These are phyloP conservation scores for Graphilbum ipis-grandicollis DNA, from an alignment of 2,329 filamentous ascomycete genomes.

Conservation along the genomic window DNA sequence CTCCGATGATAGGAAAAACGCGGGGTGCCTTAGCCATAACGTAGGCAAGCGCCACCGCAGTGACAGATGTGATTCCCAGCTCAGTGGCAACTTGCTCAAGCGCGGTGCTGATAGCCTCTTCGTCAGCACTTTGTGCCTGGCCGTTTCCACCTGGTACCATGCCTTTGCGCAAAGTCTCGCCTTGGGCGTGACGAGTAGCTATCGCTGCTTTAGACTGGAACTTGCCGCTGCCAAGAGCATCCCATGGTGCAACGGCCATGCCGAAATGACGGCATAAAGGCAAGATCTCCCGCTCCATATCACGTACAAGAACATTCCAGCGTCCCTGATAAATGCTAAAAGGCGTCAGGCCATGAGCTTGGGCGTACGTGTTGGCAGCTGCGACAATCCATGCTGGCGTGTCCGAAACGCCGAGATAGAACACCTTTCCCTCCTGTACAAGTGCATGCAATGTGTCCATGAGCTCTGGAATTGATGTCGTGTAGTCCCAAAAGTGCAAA, in stretches of 20 bases:
- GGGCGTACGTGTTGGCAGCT: slow-evolving; percentile 21
- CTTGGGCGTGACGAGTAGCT: slow-evolving; percentile 11
- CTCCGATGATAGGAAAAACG: slow-evolving; percentile 36
- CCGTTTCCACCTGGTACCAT: slow-evolving; percentile 2
- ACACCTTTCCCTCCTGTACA: slow-evolving; percentile 22
- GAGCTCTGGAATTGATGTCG: slow-evolving; percentile 22
- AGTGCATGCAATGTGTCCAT: slow-evolving; percentile 24
- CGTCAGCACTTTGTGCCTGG: slow-evolving; percentile 25
- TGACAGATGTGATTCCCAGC: slow-evolving; percentile 37
- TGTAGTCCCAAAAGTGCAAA: slow-evolving; percentile 26
- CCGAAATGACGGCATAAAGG: slow-evolving; percentile 23
- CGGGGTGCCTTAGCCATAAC: slow-evolving; percentile 31
- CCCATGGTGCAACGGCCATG: slow-evolving; percentile 42
- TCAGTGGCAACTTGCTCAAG: slow-evolving; percentile 41
- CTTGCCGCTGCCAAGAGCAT: slow-evolving; percentile 34
- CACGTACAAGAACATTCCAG: slow-evolving; percentile 16
- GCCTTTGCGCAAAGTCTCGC: slow-evolving; percentile 21
- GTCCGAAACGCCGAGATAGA: slow-evolving; percentile 23
- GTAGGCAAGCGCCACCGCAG: slow-evolving; percentile 38
- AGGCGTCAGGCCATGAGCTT: slow-evolving; percentile 16
- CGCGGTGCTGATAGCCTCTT: slow-evolving; percentile 33
- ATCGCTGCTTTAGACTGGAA: slow-evolving; percentile 24
- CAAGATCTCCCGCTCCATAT: slow-evolving; percentile 23
- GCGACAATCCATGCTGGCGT: slow-evolving; percentile 22
- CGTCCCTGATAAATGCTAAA: slow-evolving; percentile 23